Evolutionary conservation across 176 grass and related monocot species (phyloP).

Genomic region (Puccinellia tenuiflora): DNA sequence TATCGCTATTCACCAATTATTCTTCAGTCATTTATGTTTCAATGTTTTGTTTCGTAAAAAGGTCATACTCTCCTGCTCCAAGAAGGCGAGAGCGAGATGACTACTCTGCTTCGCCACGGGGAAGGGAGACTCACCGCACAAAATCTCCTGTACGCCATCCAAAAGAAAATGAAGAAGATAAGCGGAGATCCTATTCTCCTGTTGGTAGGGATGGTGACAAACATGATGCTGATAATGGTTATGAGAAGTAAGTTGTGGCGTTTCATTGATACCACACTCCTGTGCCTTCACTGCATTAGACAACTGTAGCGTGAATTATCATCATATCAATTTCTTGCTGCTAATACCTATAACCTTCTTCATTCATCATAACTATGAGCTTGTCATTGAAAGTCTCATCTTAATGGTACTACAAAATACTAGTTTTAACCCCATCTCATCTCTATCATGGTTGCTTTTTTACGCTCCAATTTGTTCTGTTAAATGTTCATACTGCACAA

Average conservation of each 20-base stretch:
- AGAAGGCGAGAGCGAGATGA: conserved; percentile 56
- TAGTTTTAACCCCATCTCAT: background rate
- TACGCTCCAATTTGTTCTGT: background rate
- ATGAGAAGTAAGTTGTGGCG: conserved; percentile 47
- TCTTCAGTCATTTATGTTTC: background rate
- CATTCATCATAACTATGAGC: background rate
- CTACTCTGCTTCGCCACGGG: conserved; percentile 55
- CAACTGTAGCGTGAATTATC: background rate
- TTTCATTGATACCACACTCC: background rate
- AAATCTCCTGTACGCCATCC: conserved; percentile 41
- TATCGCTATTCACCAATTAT: background rate
- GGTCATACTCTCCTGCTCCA: conserved; percentile 75
- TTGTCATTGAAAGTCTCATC: background rate
- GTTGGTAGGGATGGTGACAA: conserved; percentile 28
- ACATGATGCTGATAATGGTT: conserved; percentile 38
- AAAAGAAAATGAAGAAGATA: conserved; percentile 45
- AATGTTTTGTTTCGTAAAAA: conserved; percentile 15
- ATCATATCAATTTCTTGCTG: background rate
- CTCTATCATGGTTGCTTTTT: background rate
- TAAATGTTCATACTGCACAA: background rate
- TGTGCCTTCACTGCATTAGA: background rate
- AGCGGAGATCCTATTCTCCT: conserved; percentile 49
- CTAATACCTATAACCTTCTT: background rate
- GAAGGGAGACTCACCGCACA: conserved; percentile 30
- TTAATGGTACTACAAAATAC: background rate